These are phyloP conservation scores for Hypoxylon sp. DNA, from an alignment of 2,329 filamentous ascomycete species.

Conservation along the genomic window DNA sequence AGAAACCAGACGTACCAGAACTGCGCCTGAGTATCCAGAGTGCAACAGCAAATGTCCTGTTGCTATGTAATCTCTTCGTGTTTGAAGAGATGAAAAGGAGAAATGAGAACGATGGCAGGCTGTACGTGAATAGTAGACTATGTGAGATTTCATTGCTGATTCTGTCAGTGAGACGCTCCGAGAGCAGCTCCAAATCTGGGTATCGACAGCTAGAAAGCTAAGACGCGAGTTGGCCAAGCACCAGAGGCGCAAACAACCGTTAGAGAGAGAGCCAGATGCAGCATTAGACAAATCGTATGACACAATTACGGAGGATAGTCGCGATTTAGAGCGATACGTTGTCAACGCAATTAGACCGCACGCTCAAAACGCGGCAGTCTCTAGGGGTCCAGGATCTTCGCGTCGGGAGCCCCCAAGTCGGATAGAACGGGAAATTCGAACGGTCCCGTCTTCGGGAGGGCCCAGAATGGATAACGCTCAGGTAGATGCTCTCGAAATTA, in stretches of 20 bases:
- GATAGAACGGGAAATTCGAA: not conserved
- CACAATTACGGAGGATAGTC: slow-evolving; percentile 26
- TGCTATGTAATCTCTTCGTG: slow-evolving; percentile 32
- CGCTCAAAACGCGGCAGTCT: not conserved
- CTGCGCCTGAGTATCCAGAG: slow-evolving; percentile 39
- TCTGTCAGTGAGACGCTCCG: slow-evolving; percentile 31
- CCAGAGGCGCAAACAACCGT: slow-evolving; percentile 25
- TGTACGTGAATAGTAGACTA: slow-evolving; percentile 21
- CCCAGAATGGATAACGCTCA: not conserved
- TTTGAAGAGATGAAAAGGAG: slow-evolving; percentile 31
- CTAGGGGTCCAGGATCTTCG: slow-evolving; percentile 9
- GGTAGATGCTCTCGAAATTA: not conserved
- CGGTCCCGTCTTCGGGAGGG: not conserved
- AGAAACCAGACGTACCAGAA: slow-evolving; percentile 38
- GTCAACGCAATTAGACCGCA: slow-evolving; percentile 23
- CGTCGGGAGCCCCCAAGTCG: slow-evolving; percentile 5
- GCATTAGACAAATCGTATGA: slow-evolving; percentile 7
- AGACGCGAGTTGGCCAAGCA: slow-evolving; percentile 35
- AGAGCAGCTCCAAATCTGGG: slow-evolving; percentile 27
- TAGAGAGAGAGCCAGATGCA: slow-evolving; percentile 3
- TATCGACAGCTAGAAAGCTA: slow-evolving; percentile 24
- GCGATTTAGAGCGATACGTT: slow-evolving; percentile 36
- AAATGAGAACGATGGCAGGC: slow-evolving; percentile 26
- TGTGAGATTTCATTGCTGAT: slow-evolving; percentile 21
- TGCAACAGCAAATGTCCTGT: slow-evolving; percentile 33